These are phyloP conservation scores for Aristolochia contorta DNA, from an alignment of 164 flowering plant genomes.

Conservation along the genomic window DNA sequence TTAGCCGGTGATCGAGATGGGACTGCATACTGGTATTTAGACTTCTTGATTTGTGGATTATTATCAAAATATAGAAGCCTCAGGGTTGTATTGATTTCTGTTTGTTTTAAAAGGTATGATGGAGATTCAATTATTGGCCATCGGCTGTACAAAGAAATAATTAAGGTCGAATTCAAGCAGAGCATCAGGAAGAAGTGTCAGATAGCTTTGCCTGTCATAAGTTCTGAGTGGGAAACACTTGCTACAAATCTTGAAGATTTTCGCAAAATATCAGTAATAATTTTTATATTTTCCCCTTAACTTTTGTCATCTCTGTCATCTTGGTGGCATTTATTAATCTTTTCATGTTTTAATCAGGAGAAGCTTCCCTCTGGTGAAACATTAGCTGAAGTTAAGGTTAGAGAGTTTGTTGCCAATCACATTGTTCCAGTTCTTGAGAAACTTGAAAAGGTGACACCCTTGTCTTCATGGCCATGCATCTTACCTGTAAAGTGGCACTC, in stretches of 20 bases:
- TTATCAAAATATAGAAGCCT: too few relatives aligned
- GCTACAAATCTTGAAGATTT: constrained; percentile 86
- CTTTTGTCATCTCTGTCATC: constrained; percentile 1
- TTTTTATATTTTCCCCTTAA: neutral
- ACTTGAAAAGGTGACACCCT: constrained; percentile 39
- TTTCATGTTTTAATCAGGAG: constrained; percentile 35
- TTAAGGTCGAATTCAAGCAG: constrained; percentile 13
- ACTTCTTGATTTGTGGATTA: neutral
- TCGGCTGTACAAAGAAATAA: constrained; percentile 68
- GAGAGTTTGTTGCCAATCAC: constrained; percentile 33
- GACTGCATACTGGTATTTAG: constrained; percentile 56
- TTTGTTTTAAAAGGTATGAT: constrained; percentile 51
- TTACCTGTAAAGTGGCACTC: too few relatives aligned
- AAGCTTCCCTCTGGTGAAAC: constrained; percentile 45
- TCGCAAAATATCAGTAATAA: constrained; percentile 42
- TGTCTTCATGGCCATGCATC: too few relatives aligned
- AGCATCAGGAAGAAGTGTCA: constrained; percentile 25
- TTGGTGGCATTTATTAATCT: constrained; percentile 1
- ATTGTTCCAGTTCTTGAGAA: constrained; percentile 59
- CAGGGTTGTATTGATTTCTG: neutral
- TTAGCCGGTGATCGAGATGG: constrained; percentile 56
- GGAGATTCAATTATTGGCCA: constrained; percentile 55
- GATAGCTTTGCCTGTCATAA: constrained; percentile 11
- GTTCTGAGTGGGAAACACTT: constrained; percentile 66
- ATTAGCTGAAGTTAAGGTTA: constrained; percentile 34